These are phyloP conservation scores for Raddia distichophylla DNA, from an alignment of 176 grass and related monocot genomes.

Conservation along the genomic window DNA sequence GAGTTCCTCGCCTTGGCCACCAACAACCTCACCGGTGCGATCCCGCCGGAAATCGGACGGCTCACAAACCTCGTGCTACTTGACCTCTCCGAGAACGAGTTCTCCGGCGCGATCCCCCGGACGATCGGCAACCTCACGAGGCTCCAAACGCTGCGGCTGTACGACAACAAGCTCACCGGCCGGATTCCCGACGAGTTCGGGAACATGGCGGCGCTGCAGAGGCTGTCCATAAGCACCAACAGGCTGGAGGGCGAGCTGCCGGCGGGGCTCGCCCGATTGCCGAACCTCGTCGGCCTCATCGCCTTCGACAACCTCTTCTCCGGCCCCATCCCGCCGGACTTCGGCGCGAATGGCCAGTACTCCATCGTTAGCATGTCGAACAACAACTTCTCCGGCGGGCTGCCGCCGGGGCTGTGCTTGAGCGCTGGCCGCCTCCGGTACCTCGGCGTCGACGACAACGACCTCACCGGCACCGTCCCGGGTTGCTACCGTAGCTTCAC, in stretches of 20 bases:
- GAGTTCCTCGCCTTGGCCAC: conserved; percentile 44
- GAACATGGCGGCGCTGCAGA: conserved; percentile 56
- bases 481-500: conserved; percentile 64
- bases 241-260: conserved; percentile 66
- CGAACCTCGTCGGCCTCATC: conserved; percentile 35
- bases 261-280: conserved; percentile 42
- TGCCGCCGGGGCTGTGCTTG: conserved; percentile 60
- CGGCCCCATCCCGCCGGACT: conserved; percentile 45
- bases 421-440: conserved; percentile 34
- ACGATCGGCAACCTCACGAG: conserved; percentile 59
- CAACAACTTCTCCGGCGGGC: conserved; percentile 62
- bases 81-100: conserved; percentile 53
- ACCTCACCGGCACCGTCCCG: conserved; percentile 53
- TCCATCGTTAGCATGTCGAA: conserved; percentile 33
- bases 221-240: conserved; percentile 58
- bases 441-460: conserved; percentile 47
- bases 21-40: conserved; percentile 55
- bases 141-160: conserved; percentile 47
- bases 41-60: conserved; percentile 63
- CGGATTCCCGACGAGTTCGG: conserved; percentile 57
- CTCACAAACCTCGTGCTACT: conserved; percentile 47
- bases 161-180: conserved; percentile 65
- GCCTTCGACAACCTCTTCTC: conserved; percentile 57
- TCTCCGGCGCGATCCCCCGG: conserved; percentile 50
- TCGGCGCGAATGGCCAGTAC: conserved; percentile 41